Evolutionary conservation across 352 stramenopile genomes (phyloP), one percentile per base, ranked within the genome.

Genomic region (Phytophthora kernoviae): DNA sequence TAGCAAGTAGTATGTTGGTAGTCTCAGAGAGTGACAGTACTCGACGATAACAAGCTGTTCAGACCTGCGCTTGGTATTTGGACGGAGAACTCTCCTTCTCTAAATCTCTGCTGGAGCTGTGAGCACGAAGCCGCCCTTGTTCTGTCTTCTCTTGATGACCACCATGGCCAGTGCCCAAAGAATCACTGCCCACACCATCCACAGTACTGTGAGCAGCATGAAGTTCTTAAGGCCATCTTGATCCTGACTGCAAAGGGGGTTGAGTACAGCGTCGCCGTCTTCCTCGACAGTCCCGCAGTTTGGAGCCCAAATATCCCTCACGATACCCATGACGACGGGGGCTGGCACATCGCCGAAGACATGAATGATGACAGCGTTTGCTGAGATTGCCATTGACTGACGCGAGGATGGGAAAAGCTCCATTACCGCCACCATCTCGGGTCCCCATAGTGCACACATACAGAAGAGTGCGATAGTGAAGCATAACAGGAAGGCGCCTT

Each of bases 271-370:
- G 6, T 71, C 24, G 15, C 71, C 73, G 30, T 79, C 64, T 4
- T 73, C 57, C 45, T 87, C 77, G 34, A 88, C 69, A 4, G 67
- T 83, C 17, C 70, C 73, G 44, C 89, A 97, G 33, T 77, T 66
- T 7, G 92, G 92, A 4, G 91, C 88, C 53, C 93, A 80, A 22
- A 67, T 66, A 64, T 98, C 93, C 53, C 93, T 93, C 39, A 98
- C 66, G 21, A 73, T 71, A 12, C 93, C 93, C 49, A 98, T 75
- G 45, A 97, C 65, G 27, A 97, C 83, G 1, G 93, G 93, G 0
- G 83, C 75, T 3, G 93, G 91, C 8, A 98, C 90, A 72, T 98
- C 93, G 4, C 93, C 93, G 21, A 98, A 76, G 15, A 91, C 60
- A 68, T 97, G 91, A 20, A 95, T 86, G 22, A 90, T 73, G 8